Conservation (phyloP, 1,284 basidiomycete genomes). For the Rhizoctonia solani region DNA sequence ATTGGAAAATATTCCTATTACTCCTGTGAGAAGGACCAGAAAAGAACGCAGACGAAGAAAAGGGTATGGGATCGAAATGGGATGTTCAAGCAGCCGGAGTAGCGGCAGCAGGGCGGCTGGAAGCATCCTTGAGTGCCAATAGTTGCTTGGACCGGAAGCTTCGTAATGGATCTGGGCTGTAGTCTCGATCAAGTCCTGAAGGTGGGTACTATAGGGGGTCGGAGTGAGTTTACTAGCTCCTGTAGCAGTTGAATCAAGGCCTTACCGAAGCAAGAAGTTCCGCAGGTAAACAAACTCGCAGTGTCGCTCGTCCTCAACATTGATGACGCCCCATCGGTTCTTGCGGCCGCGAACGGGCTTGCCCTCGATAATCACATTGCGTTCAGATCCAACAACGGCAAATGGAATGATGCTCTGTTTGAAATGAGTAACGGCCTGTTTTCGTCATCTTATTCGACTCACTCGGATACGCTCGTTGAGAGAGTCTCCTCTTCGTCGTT, state of each 20-base stretch:
- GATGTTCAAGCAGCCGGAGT: slow-evolving; percentile 12
- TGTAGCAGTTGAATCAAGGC: not conserved
- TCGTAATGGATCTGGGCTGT: slow-evolving; percentile 99
- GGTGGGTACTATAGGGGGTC: slow-evolving; percentile 70
- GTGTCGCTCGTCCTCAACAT: slow-evolving; percentile 94
- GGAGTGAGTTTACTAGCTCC: slow-evolving; percentile 2
- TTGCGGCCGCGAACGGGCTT: slow-evolving; percentile 94
- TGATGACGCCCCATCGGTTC: slow-evolving; percentile 98
- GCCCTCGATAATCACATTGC: slow-evolving; percentile 92
- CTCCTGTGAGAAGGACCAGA: slow-evolving; percentile 28
- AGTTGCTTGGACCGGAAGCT: slow-evolving; percentile 97
- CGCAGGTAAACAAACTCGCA: slow-evolving; percentile 98
- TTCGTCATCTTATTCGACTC: slow-evolving; percentile 44
- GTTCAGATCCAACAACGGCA: slow-evolving; percentile 94
- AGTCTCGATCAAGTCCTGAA: slow-evolving; percentile 98
- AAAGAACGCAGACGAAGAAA: not conserved
- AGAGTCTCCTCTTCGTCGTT: slow-evolving; percentile 88
- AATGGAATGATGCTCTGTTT: slow-evolving; percentile 89
- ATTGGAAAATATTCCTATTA: slow-evolving; percentile 16
- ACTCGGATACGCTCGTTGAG: slow-evolving; percentile 92
- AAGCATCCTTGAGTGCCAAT: slow-evolving; percentile 83
- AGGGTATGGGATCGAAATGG: not conserved
- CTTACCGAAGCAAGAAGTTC: slow-evolving; percentile 90
- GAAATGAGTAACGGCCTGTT: not conserved
- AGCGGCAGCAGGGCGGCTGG: slow-evolving; percentile 31